Evolutionary conservation across 805 yeast genomes (phyloP).

Genomic region (Candida endomychidarum): DNA sequence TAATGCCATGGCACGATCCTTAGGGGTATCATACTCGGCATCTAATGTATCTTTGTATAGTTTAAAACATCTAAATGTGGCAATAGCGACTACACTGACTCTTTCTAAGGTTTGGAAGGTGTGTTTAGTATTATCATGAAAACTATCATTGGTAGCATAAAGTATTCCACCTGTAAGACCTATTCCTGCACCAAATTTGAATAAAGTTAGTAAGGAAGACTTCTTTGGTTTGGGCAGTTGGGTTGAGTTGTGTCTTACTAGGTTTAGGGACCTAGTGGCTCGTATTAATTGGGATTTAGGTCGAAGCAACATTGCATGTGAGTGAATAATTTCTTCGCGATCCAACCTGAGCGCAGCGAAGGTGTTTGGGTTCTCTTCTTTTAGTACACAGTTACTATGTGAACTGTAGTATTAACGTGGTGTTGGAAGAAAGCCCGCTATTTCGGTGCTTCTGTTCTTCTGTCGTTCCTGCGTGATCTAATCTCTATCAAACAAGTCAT

Average conservation of each 20-base stretch:
- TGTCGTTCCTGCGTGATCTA: too few species aligned
- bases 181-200: conserved; percentile 25
- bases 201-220: conserved; percentile 2
- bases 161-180: conserved; percentile 29
- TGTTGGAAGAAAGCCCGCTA: too few species aligned
- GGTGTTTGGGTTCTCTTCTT: too few species aligned
- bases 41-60: conserved; percentile 62
- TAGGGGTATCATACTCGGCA: conserved; percentile 37
- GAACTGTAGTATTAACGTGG: too few species aligned
- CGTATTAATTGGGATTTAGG: background rate
- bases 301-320: conserved; percentile 2
- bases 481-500: too few species aligned
- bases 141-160: conserved; percentile 37
- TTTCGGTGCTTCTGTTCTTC: too few species aligned
- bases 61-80: conserved; percentile 71
- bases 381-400: too few species aligned
- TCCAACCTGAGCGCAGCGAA: too few species aligned
- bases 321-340: background rate
- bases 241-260: background rate
- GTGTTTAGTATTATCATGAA: conserved; percentile 36
- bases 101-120: conserved; percentile 43
- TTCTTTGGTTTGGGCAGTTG: background rate
- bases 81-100: conserved; percentile 61
- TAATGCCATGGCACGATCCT: conserved; percentile 53
- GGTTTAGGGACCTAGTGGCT: background rate